Percentiles rank a stretch among this genome's conserved stretches.
Conservation (phyloP, 768 basidiomycete species). For the Imleria badia region DNA sequence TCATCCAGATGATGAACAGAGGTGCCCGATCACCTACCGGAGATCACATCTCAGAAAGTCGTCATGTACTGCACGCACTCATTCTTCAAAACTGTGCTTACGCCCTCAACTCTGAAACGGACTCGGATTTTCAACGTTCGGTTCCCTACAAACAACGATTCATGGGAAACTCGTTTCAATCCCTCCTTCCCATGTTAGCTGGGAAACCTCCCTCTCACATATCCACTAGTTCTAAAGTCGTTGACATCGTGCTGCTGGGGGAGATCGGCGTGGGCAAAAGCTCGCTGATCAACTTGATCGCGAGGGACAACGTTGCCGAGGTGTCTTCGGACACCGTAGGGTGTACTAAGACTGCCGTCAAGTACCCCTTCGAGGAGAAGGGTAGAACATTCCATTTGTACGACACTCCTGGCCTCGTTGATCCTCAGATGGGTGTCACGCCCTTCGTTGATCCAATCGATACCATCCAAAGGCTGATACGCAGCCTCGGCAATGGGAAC, state of each 20-base stretch:
- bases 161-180: conserved; percentile 13
- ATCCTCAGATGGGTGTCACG: conserved; percentile 19
- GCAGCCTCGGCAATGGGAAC: conserved; percentile 24
- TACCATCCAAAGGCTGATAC: conserved; percentile 30
- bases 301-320: conserved; percentile 22
- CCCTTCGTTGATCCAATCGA: conserved; percentile 24
- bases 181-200: conserved; percentile 3
- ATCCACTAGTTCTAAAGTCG: neutral
- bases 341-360: conserved; percentile 31
- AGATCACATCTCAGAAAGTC: conserved; percentile 7
- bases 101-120: neutral
- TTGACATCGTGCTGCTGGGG: conserved; percentile 38
- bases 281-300: conserved; percentile 42
- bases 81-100: conserved; percentile 8
- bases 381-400: conserved; percentile 25
- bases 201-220: conserved; percentile 4
- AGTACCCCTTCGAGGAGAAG: conserved; percentile 26
- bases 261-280: conserved; percentile 39
- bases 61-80: conserved; percentile 14
- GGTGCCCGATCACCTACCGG: neutral
- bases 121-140: neutral
- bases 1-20: conserved; percentile 9
- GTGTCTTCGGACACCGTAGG: conserved; percentile 33
- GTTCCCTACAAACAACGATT: conserved; percentile 9
- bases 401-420: conserved; percentile 36